Conservation (phyloP, 148 eudicot species). For the Fagopyrum esculentum region DNA sequence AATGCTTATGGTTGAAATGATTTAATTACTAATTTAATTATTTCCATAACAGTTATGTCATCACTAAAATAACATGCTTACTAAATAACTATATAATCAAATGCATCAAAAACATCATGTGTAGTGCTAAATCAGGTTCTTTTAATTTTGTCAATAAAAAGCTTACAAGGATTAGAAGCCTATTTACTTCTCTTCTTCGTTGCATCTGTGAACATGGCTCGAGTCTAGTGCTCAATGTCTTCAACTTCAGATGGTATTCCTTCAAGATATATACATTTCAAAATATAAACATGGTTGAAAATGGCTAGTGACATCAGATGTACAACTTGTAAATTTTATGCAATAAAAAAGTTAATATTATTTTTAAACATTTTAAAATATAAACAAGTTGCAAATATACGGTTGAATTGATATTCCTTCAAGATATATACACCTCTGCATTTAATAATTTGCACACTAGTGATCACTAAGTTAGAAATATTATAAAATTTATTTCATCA, state of each 20-base stretch:
- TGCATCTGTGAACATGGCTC: slow-evolving; percentile 97
- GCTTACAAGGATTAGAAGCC: slow-evolving; percentile 2
- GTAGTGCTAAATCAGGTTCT: background rate
- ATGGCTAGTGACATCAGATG: background rate
- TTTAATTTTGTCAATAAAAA: background rate
- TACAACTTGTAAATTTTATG: background rate
- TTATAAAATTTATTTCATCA: too few species aligned
- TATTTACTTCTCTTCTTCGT: slow-evolving; percentile 57
- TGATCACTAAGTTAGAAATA: too few species aligned
- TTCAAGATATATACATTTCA: slow-evolving; percentile 70
- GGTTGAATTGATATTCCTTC: background rate
- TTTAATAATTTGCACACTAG: too few species aligned
- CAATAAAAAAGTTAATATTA: background rate
- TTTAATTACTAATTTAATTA: too few species aligned
- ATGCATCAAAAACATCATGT: background rate
- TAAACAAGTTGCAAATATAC: background rate
- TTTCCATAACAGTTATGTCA: too few species aligned
- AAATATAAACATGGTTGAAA: slow-evolving; percentile 14
- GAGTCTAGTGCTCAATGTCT: slow-evolving; percentile 95
- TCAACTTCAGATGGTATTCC: slow-evolving; percentile 92
- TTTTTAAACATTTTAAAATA: background rate
- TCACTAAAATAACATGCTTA: too few species aligned
- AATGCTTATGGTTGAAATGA: too few species aligned
- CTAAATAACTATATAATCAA: background rate
- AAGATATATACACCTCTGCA: background rate